Base-by-base conservation (phyloP, 2,329 filamentous ascomycete genomes). In the Trichoderma sp. region DNA sequence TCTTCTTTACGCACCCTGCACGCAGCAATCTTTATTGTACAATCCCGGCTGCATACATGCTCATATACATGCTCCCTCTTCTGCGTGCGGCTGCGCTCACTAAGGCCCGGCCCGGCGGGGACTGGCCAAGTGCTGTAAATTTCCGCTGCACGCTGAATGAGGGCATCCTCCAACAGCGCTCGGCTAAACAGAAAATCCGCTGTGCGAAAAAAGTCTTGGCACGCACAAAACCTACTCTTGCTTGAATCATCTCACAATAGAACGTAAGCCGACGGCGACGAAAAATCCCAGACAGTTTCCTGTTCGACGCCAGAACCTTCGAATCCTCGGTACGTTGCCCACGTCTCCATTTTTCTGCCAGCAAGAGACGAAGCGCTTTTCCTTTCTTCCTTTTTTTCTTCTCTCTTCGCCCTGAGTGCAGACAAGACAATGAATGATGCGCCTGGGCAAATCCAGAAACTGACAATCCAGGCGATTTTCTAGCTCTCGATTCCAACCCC, bases 201-300 rank as follows among this genome's bases (percentile, higher is more conserved):
- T 19, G 50, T 70, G 76, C 77, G 77, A 54, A 58, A 79, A 80
- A 81, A 80, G 73, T 80, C 78, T 80, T 80, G 79, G 78, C 79
- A 80, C 79, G 79, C 79, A 81, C 79, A 81, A 81, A 80, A 80
- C 75, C 76, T 74, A 76, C 77, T 77, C 76, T 65, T 73, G 69
- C 39, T 75, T 73, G 73, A 75, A 74, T 74, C 73, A 76, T 76
- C 61, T 56, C 74, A 78, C 29, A 52, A 50, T 71, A 71, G 72
- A 69, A 71, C 19, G 67, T 71, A 73, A 76, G 72, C 72, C 73
- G 76, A 75, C 75, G 76, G 76, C 76, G 77, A 78, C 74, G 42
- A 64, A 76, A 75, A 60, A 13, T n/a, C n/a, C n/a, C n/a, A n/a
- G 50, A 35, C 8, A 35, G 42, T 67, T 27, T 19, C 37, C 19